These are phyloP conservation scores for Cercophora scortea DNA, from an alignment of 495 filamentous ascomycete species.

Conservation along the genomic window DNA sequence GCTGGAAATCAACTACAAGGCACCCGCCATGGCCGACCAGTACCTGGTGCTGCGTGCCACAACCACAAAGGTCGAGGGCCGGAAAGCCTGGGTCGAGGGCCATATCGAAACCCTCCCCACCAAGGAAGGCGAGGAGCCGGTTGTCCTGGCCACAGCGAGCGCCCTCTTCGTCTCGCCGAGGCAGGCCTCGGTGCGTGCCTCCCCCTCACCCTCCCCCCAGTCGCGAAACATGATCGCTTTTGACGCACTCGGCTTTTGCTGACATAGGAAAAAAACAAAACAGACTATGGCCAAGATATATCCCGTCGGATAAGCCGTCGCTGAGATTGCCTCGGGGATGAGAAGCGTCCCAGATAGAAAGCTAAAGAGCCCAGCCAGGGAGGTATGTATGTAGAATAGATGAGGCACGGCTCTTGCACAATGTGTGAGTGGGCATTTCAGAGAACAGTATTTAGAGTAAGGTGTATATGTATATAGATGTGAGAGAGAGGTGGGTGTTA, in stretches of 20 bases:
- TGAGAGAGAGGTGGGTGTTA: too few relatives aligned
- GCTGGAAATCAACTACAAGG: slow-evolving; percentile 81
- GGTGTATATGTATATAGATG: too few relatives aligned
- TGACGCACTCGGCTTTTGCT: not conserved
- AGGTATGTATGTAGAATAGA: too few relatives aligned
- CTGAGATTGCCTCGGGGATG: too few relatives aligned
- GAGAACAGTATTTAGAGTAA: too few relatives aligned
- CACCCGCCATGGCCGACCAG: slow-evolving; percentile 65
- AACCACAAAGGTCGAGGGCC: slow-evolving; percentile 81
- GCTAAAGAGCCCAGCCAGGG: too few relatives aligned
- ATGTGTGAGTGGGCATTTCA: too few relatives aligned
- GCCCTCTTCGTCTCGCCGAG: slow-evolving; percentile 88
- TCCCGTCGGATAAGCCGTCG: slow-evolving; percentile 20
- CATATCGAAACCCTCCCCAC: slow-evolving; percentile 72
- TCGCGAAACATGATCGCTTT: too few relatives aligned
- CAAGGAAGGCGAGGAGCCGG: slow-evolving; percentile 27
- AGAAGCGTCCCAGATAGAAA: too few relatives aligned
- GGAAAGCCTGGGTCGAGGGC: slow-evolving; percentile 95
- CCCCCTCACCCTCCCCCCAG: not conserved
- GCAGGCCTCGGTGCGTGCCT: slow-evolving; percentile 58
- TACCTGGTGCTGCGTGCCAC: slow-evolving; percentile 74
- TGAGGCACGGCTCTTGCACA: too few relatives aligned
- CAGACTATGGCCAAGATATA: slow-evolving; percentile 39
- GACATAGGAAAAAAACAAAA: not conserved
- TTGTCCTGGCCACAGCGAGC: slow-evolving; percentile 35